These are phyloP conservation scores for Trypanosoma brucei DNA, from an alignment of 208 protist species.

Conservation along the genomic window DNA sequence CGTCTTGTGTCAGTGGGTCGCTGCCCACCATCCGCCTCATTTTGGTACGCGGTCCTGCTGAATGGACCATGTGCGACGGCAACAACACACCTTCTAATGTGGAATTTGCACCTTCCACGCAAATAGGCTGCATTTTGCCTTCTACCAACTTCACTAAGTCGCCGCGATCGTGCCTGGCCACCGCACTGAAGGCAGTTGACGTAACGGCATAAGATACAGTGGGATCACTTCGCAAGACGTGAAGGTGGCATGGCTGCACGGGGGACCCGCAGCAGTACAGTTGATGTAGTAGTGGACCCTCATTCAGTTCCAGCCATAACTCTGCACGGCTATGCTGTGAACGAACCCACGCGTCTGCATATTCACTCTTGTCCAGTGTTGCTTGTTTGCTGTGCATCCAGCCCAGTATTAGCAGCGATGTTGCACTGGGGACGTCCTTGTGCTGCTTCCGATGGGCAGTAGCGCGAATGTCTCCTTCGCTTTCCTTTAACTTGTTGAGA, in stretches of 20 bases:
- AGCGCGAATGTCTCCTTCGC: neutral
- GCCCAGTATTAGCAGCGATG: conserved; percentile 51
- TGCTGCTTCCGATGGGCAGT: neutral
- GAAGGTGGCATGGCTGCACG: conserved; percentile 78
- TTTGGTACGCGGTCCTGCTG: conserved; percentile 35
- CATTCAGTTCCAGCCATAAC: conserved; percentile 73
- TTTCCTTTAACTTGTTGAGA: conserved; percentile 32
- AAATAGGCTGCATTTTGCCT: conserved; percentile 41
- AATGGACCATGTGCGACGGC: conserved; percentile 50
- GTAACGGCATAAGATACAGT: conserved; percentile 26
- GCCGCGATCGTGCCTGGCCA: conserved; percentile 51
- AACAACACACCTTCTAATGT: conserved; percentile 70
- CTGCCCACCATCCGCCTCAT: neutral
- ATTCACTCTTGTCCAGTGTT: neutral
- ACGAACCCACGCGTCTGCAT: conserved; percentile 17
- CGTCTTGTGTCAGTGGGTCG: neutral
- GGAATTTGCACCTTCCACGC: conserved; percentile 39
- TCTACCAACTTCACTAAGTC: conserved; percentile 44
- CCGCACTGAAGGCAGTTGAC: conserved; percentile 57
- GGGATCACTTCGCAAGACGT: conserved; percentile 70
- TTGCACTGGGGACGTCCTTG: conserved; percentile 5
- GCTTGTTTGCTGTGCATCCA: conserved; percentile 27
- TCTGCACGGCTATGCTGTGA: conserved; percentile 36
- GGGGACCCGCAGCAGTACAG: conserved; percentile 80
- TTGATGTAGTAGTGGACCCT: conserved; percentile 62